phyloP scores from a whole-genome alignment of 257 asterid species.

The Nicotiana knightiana region DNA sequence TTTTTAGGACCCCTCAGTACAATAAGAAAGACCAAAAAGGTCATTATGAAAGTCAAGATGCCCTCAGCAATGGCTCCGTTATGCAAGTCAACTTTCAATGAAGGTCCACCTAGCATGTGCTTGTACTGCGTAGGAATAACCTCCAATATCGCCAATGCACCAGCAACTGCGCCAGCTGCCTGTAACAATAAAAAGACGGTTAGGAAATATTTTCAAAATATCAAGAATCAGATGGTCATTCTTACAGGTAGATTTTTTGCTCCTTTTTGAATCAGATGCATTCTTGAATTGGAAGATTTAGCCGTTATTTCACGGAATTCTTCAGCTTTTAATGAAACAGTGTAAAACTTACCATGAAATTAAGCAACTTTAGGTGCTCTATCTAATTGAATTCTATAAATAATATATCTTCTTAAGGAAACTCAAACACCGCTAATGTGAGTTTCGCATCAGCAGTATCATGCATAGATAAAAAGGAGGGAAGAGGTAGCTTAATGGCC shows the following conservation, averaged over 20 bases:
- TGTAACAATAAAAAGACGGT: constrained; percentile 15
- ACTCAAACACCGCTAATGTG: neutral
- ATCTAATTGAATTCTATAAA: neutral
- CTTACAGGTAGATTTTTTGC: too few relatives aligned
- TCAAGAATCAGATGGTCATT: neutral
- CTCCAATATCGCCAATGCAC: constrained; percentile 62
- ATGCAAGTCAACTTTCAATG: constrained; percentile 68
- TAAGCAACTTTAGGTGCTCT: neutral
- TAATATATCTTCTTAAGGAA: neutral
- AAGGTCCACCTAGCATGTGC: constrained; percentile 80
- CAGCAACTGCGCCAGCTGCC: constrained; percentile 91
- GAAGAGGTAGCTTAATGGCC: neutral
- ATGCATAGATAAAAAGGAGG: neutral
- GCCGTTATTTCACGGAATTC: neutral
- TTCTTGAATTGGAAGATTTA: neutral
- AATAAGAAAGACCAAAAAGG: constrained; percentile 57
- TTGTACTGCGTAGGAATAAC: constrained; percentile 64
- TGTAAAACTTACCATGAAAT: neutral
- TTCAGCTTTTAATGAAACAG: neutral
- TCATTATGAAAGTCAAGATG: constrained; percentile 58
- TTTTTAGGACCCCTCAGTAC: constrained; percentile 64
- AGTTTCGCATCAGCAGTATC: neutral
- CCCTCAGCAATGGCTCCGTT: constrained; percentile 96
- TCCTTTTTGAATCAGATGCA: neutral
- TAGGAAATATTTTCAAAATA: neutral